These are phyloP conservation scores for Pezicula radicicola DNA, from an alignment of 2,329 filamentous ascomycete species.

Conservation along the genomic window DNA sequence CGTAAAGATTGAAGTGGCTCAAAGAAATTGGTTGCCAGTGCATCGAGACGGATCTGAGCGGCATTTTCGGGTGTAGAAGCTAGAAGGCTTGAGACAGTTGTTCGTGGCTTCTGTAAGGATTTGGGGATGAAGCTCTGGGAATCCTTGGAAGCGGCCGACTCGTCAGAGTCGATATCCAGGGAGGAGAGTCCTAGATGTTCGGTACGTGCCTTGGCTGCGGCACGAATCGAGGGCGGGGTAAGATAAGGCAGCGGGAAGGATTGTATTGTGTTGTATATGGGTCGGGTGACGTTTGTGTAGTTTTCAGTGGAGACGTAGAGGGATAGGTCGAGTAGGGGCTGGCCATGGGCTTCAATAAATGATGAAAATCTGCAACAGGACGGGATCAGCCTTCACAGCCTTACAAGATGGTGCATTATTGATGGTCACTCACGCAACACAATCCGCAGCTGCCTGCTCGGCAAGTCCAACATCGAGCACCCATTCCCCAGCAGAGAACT, in stretches of 20 bases:
- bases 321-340: conserved; percentile 77
- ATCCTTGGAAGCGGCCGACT: conserved; percentile 26
- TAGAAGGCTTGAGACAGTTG: conserved; percentile 50
- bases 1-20: conserved; percentile 66
- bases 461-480: conserved; percentile 41
- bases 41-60: conserved; percentile 73
- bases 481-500: conserved; percentile 42
- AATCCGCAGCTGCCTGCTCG: conserved; percentile 42
- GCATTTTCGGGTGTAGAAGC: conserved; percentile 69
- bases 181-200: conserved; percentile 66
- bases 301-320: conserved; percentile 90
- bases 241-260: conserved; percentile 88
- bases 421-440: conserved; percentile 38
- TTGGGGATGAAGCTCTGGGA: conserved; percentile 31
- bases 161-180: conserved; percentile 57
- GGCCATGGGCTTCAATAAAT: conserved; percentile 73
- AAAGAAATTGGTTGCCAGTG: conserved; percentile 68
- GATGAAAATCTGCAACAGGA: conserved; percentile 49
- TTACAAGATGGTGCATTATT: conserved; percentile 3
- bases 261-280: conserved; percentile 76
- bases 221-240: conserved; percentile 70
- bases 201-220: conserved; percentile 67
- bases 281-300: conserved; percentile 73
- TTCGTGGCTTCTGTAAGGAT: conserved; percentile 29
- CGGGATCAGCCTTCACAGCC: conserved; percentile 19